phyloP scores from a whole-genome alignment of 1,284 basidiomycete species.

The Ustilago cynodontis region DNA sequence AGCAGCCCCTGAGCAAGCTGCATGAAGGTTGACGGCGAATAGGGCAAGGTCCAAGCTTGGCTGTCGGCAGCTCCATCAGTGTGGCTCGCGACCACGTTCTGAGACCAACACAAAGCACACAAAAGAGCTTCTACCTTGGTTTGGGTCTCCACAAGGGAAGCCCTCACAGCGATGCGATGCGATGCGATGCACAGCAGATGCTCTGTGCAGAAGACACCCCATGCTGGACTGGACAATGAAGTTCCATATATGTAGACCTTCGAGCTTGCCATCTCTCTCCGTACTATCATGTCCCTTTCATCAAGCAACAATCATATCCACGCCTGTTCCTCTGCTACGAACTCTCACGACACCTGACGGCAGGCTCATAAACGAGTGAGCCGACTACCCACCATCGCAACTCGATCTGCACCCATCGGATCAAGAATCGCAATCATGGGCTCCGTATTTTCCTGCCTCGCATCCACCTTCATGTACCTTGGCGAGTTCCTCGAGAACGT shows the following conservation, averaged over 20 bases:
- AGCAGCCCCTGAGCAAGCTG: conserved; percentile 37
- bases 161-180: not conserved
- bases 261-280: not conserved
- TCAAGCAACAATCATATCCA: not conserved
- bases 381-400: not conserved
- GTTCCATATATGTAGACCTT: conserved; percentile 7
- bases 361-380: not conserved
- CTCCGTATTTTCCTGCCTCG: conserved; percentile 54
- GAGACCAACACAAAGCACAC: conserved; percentile 15
- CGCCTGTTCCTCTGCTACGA: not conserved
- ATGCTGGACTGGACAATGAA: not conserved
- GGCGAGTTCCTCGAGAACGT: conserved; percentile 56
- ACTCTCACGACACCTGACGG: conserved; percentile 11
- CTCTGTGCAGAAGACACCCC: not conserved
- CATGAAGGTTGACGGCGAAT: conserved; percentile 19
- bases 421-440: conserved; percentile 41
- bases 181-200: not conserved
- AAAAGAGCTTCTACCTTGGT: not conserved
- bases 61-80: not conserved
- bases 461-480: conserved; percentile 48
- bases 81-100: not conserved
- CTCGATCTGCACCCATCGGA: not conserved
- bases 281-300: not conserved
- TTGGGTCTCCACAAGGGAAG: no score
- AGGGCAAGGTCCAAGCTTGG: conserved; percentile 27